phyloP scores from a whole-genome alignment of 1,284 basidiomycete species.

The Thelephora terrestris region DNA sequence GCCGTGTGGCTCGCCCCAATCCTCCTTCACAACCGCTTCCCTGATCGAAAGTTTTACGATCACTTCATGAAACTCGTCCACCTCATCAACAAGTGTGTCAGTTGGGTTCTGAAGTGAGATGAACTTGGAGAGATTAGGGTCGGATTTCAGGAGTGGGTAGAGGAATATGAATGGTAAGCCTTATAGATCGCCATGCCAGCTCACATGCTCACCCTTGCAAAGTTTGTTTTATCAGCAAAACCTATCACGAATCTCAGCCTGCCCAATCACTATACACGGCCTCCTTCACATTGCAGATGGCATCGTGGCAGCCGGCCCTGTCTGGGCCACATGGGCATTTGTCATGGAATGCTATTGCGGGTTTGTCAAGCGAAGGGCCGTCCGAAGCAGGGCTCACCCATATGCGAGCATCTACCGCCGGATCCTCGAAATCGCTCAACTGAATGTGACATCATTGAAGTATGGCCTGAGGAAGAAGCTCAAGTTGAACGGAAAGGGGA shows the following conservation, averaged over 20 bases:
- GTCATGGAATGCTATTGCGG: conserved; percentile 30
- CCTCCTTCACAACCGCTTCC: conserved; percentile 16
- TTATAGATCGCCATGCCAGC: not conserved
- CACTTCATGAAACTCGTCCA: conserved; percentile 15
- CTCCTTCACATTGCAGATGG: conserved; percentile 26
- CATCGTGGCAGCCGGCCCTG: conserved; percentile 24
- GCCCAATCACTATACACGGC: conserved; percentile 26
- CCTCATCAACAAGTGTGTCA: conserved; percentile 15
- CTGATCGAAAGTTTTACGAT: conserved; percentile 16
- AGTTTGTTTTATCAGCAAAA: conserved; percentile 28
- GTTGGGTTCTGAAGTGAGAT: conserved; percentile 11
- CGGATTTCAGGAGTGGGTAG: conserved; percentile 17
- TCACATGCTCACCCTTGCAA: not conserved
- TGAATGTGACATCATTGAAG: not conserved
- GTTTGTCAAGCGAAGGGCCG: conserved; percentile 12
- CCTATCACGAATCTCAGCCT: conserved; percentile 17
- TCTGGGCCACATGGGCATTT: conserved; percentile 31
- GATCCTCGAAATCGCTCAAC: conserved; percentile 7
- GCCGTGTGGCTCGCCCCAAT: conserved; percentile 29
- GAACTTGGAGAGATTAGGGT: conserved; percentile 11
- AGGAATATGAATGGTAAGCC: conserved; percentile 19
- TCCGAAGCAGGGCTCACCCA: conserved; percentile 16
- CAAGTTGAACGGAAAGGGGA: not conserved
- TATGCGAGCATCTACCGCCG: conserved; percentile 17
- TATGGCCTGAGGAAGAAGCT: not conserved